Conservation (phyloP, 768 basidiomycete genomes). For the Pleurotus tuber-regium region DNA sequence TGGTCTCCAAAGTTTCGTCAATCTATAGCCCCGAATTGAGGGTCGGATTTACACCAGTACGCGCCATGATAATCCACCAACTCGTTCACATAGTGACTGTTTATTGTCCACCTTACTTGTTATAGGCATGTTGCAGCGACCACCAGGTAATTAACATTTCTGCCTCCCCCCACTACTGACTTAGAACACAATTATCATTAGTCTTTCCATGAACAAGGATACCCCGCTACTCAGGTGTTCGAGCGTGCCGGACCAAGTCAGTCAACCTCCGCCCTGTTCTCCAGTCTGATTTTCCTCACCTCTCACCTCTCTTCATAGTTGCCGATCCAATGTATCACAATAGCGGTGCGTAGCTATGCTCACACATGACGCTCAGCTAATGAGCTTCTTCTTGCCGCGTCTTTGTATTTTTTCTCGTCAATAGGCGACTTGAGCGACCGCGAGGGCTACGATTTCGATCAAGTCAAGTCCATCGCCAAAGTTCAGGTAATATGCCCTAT, state of each 20-base stretch:
- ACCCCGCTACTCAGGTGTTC: constrained; percentile 84
- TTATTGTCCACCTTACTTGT: background rate
- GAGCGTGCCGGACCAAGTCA: constrained; percentile 77
- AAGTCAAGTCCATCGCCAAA: constrained; percentile 81
- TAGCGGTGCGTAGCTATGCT: constrained; percentile 45
- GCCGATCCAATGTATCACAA: constrained; percentile 90
- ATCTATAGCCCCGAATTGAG: constrained; percentile 81
- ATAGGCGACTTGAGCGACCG: constrained; percentile 77
- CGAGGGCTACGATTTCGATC: constrained; percentile 78
- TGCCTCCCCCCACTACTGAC: background rate
- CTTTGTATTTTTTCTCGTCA: too few species aligned
- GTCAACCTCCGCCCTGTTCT: constrained; percentile 18
- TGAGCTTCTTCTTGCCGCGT: constrained; percentile 9
- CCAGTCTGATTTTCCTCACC: background rate
- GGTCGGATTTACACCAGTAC: constrained; percentile 63
- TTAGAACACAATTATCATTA: constrained; percentile 22
- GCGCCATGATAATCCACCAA: constrained; percentile 16
- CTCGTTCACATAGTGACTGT: too few species aligned
- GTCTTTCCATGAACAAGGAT: constrained; percentile 83
- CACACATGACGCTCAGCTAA: background rate
- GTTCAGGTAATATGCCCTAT: constrained; percentile 58
- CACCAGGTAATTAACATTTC: constrained; percentile 56
- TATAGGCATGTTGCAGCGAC: constrained; percentile 85
- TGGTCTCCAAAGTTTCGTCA: constrained; percentile 71
- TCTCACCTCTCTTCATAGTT: constrained; percentile 40